phyloP scores from a whole-genome alignment of 2,329 filamentous ascomycete species.

The Ustulina deusta region DNA sequence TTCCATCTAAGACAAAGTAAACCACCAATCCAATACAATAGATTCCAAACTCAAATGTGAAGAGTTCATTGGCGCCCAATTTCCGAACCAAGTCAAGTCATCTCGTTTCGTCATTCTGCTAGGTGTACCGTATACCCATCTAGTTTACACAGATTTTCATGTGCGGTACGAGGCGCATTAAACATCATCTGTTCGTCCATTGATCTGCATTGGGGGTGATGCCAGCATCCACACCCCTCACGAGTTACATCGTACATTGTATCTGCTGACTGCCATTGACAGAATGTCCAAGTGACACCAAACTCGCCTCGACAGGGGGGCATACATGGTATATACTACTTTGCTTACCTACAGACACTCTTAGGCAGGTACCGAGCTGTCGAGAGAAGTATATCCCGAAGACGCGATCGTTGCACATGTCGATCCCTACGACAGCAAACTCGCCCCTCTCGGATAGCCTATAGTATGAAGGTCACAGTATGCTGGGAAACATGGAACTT shows the following conservation, averaged over 20 bases:
- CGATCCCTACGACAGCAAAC: neutral
- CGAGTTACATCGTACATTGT: neutral
- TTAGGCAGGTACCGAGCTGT: neutral
- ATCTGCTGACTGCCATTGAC: neutral
- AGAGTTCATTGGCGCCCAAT: too few relatives aligned
- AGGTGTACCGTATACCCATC: too few relatives aligned
- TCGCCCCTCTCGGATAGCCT: neutral
- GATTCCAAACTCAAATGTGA: constrained; percentile 2
- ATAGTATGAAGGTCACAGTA: neutral
- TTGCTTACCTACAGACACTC: neutral
- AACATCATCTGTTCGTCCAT: neutral
- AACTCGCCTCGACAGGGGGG: neutral
- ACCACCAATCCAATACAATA: constrained; percentile 7
- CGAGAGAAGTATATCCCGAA: neutral
- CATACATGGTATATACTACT: neutral
- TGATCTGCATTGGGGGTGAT: constrained; percentile 5
- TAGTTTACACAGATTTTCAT: neutral
- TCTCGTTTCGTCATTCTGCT: neutral
- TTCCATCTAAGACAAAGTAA: too few relatives aligned
- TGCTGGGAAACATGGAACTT: neutral
- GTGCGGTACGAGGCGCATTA: neutral
- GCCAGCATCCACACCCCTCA: neutral
- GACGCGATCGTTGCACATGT: constrained; percentile 1
- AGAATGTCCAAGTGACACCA: neutral
- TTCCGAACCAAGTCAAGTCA: constrained; percentile 10